phyloP scores from a whole-genome alignment of 176 grass and related monocot species.

The Dactylis glomerata region DNA sequence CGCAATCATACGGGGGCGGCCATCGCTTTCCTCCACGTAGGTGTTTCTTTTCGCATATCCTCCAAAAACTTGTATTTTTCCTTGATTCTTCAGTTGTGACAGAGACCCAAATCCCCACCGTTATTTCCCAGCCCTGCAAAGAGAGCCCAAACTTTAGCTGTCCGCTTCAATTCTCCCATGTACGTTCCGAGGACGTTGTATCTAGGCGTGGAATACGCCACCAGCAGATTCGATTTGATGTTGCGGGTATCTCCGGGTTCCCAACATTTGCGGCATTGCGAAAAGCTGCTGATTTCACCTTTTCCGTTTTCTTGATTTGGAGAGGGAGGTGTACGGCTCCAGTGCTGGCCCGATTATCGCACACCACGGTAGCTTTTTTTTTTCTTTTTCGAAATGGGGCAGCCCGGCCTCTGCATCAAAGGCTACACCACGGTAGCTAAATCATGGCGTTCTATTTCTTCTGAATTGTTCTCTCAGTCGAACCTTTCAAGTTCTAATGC shows the following conservation, averaged over 20 bases:
- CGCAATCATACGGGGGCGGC: constrained; percentile 47
- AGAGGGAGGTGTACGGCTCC: constrained; percentile 30
- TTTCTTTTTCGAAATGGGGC: no score
- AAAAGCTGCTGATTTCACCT: constrained; percentile 40
- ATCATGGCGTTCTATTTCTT: neutral
- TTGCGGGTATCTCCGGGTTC: constrained; percentile 10
- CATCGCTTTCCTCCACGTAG: constrained; percentile 46
- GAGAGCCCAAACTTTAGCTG: neutral
- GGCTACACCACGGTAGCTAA: constrained; percentile 14
- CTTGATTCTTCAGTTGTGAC: neutral
- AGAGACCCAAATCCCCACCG: neutral
- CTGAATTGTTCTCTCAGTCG: constrained; percentile 27
- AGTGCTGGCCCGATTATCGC: constrained; percentile 24
- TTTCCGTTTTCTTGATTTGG: constrained; percentile 46
- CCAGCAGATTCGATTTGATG: constrained; percentile 38
- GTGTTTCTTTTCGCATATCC: neutral
- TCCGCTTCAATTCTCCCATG: neutral
- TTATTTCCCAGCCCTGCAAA: neutral
- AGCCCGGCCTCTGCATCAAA: no score
- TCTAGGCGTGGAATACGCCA: neutral
- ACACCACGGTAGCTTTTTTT: no score
- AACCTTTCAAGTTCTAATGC: constrained; percentile 2
- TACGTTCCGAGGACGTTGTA: neutral
- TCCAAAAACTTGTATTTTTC: neutral
- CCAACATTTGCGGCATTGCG: constrained; percentile 25